phyloP scores from a whole-genome alignment of 129 eudicot species.

The Silybum marianum region DNA sequence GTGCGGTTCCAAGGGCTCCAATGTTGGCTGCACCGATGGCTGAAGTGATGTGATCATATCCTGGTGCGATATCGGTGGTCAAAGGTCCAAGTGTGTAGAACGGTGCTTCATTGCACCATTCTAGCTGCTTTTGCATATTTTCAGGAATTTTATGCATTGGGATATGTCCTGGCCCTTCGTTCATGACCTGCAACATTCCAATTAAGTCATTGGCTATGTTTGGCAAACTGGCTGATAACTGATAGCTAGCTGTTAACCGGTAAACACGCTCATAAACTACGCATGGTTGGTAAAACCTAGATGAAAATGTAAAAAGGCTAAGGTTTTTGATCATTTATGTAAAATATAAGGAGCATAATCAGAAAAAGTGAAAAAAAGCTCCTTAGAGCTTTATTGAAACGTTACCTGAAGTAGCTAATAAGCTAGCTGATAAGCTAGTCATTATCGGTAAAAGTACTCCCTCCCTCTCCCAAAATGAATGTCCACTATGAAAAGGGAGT shows the following conservation, averaged over 20 bases:
- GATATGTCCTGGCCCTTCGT: constrained; percentile 97
- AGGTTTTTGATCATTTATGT: neutral
- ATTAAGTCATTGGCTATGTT: neutral
- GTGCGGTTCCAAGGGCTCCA: constrained; percentile 98
- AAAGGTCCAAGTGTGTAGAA: constrained; percentile 98
- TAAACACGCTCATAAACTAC: neutral
- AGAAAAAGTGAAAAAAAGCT: neutral
- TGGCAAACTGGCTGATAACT: neutral
- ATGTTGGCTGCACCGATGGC: constrained; percentile 99
- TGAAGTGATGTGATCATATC: constrained; percentile 96
- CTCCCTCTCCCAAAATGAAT: neutral
- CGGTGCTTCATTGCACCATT: constrained; percentile 98
- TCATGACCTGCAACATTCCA: constrained; percentile 67
- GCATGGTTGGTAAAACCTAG: neutral
- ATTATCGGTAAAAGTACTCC: neutral
- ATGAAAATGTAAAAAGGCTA: neutral
- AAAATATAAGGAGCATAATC: neutral
- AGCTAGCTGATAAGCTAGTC: neutral
- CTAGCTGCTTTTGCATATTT: constrained; percentile 94
- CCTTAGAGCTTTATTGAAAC: neutral
- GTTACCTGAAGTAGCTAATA: neutral
- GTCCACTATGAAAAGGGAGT: neutral
- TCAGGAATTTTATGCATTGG: constrained; percentile 97
- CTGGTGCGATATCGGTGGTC: constrained; percentile 98
- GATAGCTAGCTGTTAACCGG: neutral